Conservation (phyloP, 2,329 filamentous ascomycete species). For the Daldinia eschscholtzii region DNA sequence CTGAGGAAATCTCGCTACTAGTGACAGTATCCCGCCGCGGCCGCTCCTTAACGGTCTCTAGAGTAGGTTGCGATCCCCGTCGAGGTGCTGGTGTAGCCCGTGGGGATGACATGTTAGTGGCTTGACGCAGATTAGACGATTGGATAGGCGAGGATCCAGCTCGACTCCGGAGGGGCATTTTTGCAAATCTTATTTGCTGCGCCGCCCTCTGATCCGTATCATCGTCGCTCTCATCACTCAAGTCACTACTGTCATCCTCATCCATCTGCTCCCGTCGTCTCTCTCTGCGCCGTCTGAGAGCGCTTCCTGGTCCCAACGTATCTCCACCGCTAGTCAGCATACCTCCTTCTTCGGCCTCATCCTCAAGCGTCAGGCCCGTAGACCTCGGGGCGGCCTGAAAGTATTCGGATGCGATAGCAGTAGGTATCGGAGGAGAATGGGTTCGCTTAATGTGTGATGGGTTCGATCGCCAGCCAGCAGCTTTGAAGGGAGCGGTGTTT, state of each 20-base stretch:
- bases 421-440: slow-evolving; percentile 88
- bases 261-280: slow-evolving; percentile 79
- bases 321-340: slow-evolving; percentile 78
- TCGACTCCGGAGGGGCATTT: slow-evolving; percentile 89
- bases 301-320: slow-evolving; percentile 75
- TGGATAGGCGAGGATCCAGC: slow-evolving; percentile 90
- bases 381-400: slow-evolving; percentile 77
- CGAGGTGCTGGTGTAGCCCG: slow-evolving; percentile 62
- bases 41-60: slow-evolving; percentile 77
- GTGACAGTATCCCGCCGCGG: slow-evolving; percentile 81
- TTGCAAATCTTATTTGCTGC: slow-evolving; percentile 94
- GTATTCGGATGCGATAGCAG: slow-evolving; percentile 84
- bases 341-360: slow-evolving; percentile 78
- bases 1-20: slow-evolving; percentile 85
- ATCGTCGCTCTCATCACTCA: slow-evolving; percentile 87
- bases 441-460: slow-evolving; percentile 83
- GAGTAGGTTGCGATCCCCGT: slow-evolving; percentile 77
- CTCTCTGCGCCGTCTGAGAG: slow-evolving; percentile 73
- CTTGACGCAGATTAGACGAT: slow-evolving; percentile 71
- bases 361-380: slow-evolving; percentile 73
- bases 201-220: slow-evolving; percentile 79
- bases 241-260: slow-evolving; percentile 86
- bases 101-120: slow-evolving; percentile 62
- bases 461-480: slow-evolving; percentile 82
- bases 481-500: slow-evolving; percentile 84